Conservation (phyloP, 2,329 filamentous ascomycete species). For the Scolecobasidium constrictum region DNA sequence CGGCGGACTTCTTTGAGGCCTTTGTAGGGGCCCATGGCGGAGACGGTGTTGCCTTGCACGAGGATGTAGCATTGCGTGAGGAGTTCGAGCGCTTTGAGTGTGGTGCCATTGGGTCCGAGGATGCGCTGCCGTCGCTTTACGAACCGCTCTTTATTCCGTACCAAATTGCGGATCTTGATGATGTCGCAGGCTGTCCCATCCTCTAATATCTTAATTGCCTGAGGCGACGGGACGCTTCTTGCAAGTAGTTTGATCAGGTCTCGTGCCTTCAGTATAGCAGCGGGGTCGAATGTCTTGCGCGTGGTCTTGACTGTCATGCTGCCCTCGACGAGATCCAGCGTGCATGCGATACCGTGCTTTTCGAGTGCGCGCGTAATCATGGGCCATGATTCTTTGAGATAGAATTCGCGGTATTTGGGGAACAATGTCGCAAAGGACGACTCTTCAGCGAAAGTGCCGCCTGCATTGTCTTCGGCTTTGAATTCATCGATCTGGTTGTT, state of each 20-base stretch:
- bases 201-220: conserved; percentile 88
- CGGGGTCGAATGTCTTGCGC: conserved; percentile 81
- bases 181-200: conserved; percentile 89
- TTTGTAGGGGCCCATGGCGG: conserved; percentile 84
- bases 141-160: conserved; percentile 89
- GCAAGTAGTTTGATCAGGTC: conserved; percentile 91
- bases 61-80: conserved; percentile 87
- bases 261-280: conserved; percentile 82
- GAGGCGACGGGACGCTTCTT: conserved; percentile 81
- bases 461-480: conserved; percentile 72
- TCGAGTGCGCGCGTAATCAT: conserved; percentile 79
- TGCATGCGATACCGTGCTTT: conserved; percentile 80
- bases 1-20: conserved; percentile 85
- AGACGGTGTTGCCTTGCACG: conserved; percentile 93
- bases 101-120: conserved; percentile 81
- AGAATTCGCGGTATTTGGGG: conserved; percentile 92
- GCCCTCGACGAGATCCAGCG: conserved; percentile 87
- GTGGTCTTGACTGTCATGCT: conserved; percentile 97
- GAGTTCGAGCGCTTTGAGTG: conserved; percentile 85
- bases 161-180: conserved; percentile 85
- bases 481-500: conserved; percentile 60
- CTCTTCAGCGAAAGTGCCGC: conserved; percentile 83
- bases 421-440: conserved; percentile 58
- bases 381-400: conserved; percentile 87
- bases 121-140: conserved; percentile 91